Percentiles rank a stretch among this genome's conserved stretches.
phyloP scores from a whole-genome alignment of 2,329 filamentous ascomycete genomes.

The Beauveria bassiana region DNA sequence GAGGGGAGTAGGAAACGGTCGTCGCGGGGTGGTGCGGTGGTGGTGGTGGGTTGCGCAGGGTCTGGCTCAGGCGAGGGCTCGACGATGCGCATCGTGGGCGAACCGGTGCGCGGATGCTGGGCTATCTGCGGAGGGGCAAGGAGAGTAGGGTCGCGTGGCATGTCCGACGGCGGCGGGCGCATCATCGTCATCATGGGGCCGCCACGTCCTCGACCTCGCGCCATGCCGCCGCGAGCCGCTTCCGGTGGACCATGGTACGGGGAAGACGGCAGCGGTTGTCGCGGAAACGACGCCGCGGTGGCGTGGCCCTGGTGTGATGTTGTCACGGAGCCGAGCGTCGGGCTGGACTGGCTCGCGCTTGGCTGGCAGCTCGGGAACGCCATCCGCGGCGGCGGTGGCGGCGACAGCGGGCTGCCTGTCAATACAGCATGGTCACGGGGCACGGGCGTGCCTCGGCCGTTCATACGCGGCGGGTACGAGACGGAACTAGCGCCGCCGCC shows the following conservation, averaged over 20 bases:
- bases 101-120: constrained; percentile 14
- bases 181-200: neutral
- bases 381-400: constrained; percentile 25
- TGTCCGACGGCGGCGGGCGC: constrained; percentile 2
- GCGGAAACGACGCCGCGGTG: constrained; percentile 4
- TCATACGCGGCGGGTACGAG: constrained; percentile 26
- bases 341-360: constrained; percentile 33
- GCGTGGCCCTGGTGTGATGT: neutral
- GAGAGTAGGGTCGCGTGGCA: constrained; percentile 17
- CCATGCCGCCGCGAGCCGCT: neutral
- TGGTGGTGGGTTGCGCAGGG: constrained; percentile 15
- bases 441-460: constrained; percentile 13
- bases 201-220: neutral
- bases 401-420: constrained; percentile 22
- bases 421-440: neutral
- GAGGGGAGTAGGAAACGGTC: constrained; percentile 15
- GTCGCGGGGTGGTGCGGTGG: constrained; percentile 13
- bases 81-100: constrained; percentile 31
- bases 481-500: neutral
- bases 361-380: constrained; percentile 22
- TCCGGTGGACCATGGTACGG: neutral
- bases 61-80: constrained; percentile 26
- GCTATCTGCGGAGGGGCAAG: neutral
- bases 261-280: constrained; percentile 5
- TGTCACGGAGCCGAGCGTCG: constrained; percentile 23